These are phyloP conservation scores for Pichia nanzhaoensis DNA, from an alignment of 805 yeast species.

Conservation along the genomic window DNA sequence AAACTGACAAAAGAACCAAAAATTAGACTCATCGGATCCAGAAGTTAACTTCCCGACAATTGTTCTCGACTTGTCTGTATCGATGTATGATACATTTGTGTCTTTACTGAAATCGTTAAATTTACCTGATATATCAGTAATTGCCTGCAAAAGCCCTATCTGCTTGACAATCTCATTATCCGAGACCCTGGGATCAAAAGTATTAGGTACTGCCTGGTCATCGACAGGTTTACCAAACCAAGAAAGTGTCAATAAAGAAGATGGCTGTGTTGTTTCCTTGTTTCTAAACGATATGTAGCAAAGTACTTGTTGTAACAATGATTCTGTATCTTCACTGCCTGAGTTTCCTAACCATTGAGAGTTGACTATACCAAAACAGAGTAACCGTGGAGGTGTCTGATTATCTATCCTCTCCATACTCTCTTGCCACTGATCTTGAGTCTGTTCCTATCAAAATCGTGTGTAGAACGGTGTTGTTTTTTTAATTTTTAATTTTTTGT, in stretches of 20 bases:
- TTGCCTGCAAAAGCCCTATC: conserved; percentile 25
- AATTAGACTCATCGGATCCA: conserved; percentile 7
- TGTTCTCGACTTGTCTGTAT: conserved; percentile 30
- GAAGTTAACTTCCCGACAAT: conserved; percentile 23
- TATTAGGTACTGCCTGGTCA: neutral
- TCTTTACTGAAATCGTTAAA: conserved; percentile 12
- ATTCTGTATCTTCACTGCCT: conserved; percentile 19
- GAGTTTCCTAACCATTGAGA: conserved; percentile 14
- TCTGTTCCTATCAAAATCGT: too few species aligned
- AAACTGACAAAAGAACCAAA: conserved; percentile 30
- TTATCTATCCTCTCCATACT: neutral
- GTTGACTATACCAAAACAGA: conserved; percentile 22
- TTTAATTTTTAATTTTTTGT: too few species aligned
- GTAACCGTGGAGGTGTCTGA: conserved; percentile 7
- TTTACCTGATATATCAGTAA: conserved; percentile 22
- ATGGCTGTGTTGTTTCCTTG: neutral
- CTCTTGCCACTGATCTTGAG: too few species aligned
- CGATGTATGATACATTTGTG: conserved; percentile 17
- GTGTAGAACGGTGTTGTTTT: too few species aligned
- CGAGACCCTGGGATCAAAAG: neutral
- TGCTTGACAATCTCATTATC: conserved; percentile 11
- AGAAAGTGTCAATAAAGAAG: too few species aligned
- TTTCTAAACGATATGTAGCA: conserved; percentile 19
- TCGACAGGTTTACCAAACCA: neutral
- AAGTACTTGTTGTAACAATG: conserved; percentile 21